These are phyloP conservation scores for Eucalyptus sideroxylon DNA, from an alignment of 345 rosid species.

Conservation along the genomic window DNA sequence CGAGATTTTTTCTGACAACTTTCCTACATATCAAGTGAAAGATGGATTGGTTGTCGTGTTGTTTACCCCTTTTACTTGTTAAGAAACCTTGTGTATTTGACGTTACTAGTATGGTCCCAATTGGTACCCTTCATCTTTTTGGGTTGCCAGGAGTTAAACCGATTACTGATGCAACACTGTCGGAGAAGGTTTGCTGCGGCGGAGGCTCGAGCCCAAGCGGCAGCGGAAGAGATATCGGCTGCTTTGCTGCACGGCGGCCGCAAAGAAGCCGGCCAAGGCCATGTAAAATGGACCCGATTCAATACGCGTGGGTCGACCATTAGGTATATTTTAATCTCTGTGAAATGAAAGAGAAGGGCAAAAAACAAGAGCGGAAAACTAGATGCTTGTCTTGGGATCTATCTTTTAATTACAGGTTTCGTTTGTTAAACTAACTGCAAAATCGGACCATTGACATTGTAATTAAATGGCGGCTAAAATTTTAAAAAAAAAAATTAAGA, in stretches of 20 bases:
- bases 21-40: not conserved
- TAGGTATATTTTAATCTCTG: not conserved
- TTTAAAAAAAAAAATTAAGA: not conserved
- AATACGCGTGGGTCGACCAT: not conserved
- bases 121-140: not conserved
- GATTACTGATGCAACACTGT: not conserved
- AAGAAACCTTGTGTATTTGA: not conserved
- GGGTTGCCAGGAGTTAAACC: not conserved
- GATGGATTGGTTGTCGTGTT: not conserved
- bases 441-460: not conserved
- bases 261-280: not conserved
- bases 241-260: not conserved
- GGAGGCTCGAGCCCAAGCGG: not conserved
- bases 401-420: not conserved
- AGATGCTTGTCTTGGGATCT: not conserved
- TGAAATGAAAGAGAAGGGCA: not conserved
- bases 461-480: not conserved
- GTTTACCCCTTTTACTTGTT: not conserved
- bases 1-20: too few relatives aligned
- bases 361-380: not conserved
- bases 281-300: not conserved
- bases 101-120: not conserved
- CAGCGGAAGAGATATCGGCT: fast-evolving
- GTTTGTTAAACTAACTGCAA: not conserved
- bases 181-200: not conserved